Conservation (phyloP, 2,329 filamentous ascomycete genomes). For the Colletotrichum tropicicola region DNA sequence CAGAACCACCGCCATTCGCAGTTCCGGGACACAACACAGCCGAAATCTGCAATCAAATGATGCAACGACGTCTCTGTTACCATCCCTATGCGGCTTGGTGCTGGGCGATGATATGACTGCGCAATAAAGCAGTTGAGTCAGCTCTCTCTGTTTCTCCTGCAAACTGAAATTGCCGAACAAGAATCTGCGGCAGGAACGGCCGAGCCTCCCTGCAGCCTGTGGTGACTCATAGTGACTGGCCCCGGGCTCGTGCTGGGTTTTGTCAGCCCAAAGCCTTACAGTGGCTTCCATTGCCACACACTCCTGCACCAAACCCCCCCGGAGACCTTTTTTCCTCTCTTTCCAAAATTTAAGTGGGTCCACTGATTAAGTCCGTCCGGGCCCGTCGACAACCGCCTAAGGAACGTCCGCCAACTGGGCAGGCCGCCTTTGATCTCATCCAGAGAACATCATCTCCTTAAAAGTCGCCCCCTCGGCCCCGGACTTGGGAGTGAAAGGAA, state of each 20-base stretch:
- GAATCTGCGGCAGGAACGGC: too few relatives aligned
- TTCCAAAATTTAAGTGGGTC: slow-evolving; percentile 14
- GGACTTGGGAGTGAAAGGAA: not conserved
- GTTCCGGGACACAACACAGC: too few relatives aligned
- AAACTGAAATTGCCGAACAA: not conserved
- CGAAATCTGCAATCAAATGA: too few relatives aligned
- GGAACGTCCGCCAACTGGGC: not conserved
- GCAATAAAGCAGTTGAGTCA: slow-evolving; percentile 17
- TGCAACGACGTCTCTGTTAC: too few relatives aligned
- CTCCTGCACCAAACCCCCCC: not conserved
- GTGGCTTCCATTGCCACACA: slow-evolving; percentile 23
- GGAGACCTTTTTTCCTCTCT: not conserved
- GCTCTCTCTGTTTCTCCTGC: not conserved
- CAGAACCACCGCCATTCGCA: too few relatives aligned
- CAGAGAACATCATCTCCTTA: not conserved
- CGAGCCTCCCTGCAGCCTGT: not conserved
- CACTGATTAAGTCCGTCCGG: slow-evolving; percentile 9
- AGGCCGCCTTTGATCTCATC: not conserved
- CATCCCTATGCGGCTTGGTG: not conserved
- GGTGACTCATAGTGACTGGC: slow-evolving; percentile 29
- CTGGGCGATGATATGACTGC: slow-evolving; percentile 1
- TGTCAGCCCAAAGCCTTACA: slow-evolving; percentile 31
- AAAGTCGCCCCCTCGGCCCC: slow-evolving; percentile 21
- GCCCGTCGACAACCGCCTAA: slow-evolving; percentile 7
- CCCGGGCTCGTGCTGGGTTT: slow-evolving; percentile 7